Evolutionary conservation across 345 rosid genomes (phyloP).

Genomic region (Aegle marmelos): DNA sequence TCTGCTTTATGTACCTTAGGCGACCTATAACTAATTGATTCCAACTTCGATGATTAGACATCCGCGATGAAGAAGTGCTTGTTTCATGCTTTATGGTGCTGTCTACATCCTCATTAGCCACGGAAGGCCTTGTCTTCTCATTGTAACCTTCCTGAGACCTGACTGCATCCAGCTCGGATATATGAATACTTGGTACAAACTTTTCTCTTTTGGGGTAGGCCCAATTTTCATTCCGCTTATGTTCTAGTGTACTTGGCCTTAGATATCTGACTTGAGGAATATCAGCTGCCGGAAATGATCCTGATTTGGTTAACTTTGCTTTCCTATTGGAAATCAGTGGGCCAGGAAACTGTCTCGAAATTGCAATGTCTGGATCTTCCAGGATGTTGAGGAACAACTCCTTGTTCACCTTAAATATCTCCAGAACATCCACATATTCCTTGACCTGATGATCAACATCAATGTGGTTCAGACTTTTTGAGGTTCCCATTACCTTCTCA

Average conservation of each 20-base stretch:
- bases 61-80: conserved; percentile 12
- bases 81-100: conserved; percentile 21
- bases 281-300: conserved; percentile 68
- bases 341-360: conserved; percentile 28
- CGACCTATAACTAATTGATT: conserved; percentile 40
- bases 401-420: conserved; percentile 53
- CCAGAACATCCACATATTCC: conserved; percentile 57
- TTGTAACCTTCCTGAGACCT: conserved; percentile 14
- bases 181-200: conserved; percentile 3
- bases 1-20: conserved; percentile 55
- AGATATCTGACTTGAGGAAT: conserved; percentile 24
- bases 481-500: conserved; percentile 5
- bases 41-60: conserved; percentile 45
- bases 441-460: conserved; percentile 35
- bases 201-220: conserved; percentile 37
- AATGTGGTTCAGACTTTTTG: conserved; percentile 11
- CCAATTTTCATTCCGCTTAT: conserved; percentile 78
- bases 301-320: conserved; percentile 55
- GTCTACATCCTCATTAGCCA: conserved; percentile 7
- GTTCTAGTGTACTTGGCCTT: conserved; percentile 55
- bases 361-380: conserved; percentile 37
- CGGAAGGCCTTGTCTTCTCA: background rate
- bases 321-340: conserved; percentile 25
- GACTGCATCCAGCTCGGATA: conserved; percentile 7
- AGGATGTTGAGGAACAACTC: conserved; percentile 49